phyloP scores from a whole-genome alignment of 2,329 filamentous ascomycete species.

The Xylariales sp. region DNA sequence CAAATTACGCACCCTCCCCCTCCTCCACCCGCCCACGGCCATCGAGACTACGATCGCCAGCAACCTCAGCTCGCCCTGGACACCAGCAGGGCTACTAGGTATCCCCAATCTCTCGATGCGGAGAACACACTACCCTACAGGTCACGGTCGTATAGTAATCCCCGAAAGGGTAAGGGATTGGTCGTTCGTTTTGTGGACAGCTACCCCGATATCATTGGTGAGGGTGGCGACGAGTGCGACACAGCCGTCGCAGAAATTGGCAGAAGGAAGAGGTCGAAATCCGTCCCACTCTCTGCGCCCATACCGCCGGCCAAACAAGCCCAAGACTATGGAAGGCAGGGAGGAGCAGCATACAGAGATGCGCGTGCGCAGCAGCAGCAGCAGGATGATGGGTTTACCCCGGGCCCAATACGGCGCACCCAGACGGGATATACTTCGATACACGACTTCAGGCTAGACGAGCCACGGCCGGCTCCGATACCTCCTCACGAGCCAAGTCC shows the following conservation, averaged over 20 bases:
- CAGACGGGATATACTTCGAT: conserved; percentile 50
- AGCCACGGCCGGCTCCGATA: conserved; percentile 9
- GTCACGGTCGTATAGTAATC: conserved; percentile 38
- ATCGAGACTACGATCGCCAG: conserved; percentile 15
- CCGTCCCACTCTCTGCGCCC: conserved; percentile 26
- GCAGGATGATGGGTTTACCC: conserved; percentile 42
- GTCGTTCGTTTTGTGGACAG: conserved; percentile 70
- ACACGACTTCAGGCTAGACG: conserved; percentile 15
- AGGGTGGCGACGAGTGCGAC: conserved; percentile 84
- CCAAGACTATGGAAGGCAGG: conserved; percentile 19
- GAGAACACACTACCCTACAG: conserved; percentile 38
- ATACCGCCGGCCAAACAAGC: conserved; percentile 25
- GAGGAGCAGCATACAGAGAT: conserved; percentile 17
- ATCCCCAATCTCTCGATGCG: conserved; percentile 48
- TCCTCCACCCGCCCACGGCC: conserved; percentile 24
- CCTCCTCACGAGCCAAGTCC: conserved; percentile 12
- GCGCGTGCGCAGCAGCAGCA: conserved; percentile 20
- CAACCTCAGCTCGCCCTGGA: conserved; percentile 47
- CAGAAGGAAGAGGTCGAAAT: conserved; percentile 43
- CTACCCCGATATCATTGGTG: conserved; percentile 77
- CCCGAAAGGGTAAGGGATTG: conserved; percentile 55
- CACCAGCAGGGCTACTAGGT: conserved; percentile 50
- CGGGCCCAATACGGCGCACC: conserved; percentile 49
- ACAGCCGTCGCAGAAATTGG: conserved; percentile 69
- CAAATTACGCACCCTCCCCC: conserved; percentile 48